Evolutionary conservation across 1,139 yeast genomes (phyloP).

Genomic region (Ogataea hybrid): DNA sequence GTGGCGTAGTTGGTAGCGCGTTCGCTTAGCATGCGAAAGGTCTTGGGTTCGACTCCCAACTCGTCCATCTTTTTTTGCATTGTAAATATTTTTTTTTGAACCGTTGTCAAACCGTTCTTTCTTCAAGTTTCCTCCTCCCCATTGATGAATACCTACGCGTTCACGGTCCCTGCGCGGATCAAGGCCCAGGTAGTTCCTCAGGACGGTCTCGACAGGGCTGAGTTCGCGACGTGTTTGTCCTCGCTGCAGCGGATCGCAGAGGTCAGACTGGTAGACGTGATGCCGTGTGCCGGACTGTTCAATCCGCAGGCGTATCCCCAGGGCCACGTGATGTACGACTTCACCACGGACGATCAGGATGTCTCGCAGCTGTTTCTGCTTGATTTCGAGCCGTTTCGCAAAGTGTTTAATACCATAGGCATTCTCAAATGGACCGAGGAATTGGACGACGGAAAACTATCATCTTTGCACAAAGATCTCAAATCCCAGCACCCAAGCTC

Average conservation of each 20-base stretch:
- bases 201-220: slow-evolving; percentile 47
- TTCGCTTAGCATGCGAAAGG: slow-evolving; percentile 64
- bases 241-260: slow-evolving; percentile 53
- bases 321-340: slow-evolving; percentile 67
- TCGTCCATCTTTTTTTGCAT: slow-evolving; percentile 35
- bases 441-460: slow-evolving; percentile 31
- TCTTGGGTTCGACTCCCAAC: slow-evolving; percentile 70
- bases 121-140: neutral
- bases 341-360: slow-evolving; percentile 48
- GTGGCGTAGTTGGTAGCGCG: slow-evolving; percentile 71
- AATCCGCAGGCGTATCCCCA: slow-evolving; percentile 84
- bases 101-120: neutral
- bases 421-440: slow-evolving; percentile 45
- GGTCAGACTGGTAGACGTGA: slow-evolving; percentile 70
- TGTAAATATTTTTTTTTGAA: neutral
- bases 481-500: slow-evolving; percentile 52
- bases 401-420: slow-evolving; percentile 68
- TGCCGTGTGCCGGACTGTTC: slow-evolving; percentile 63
- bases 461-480: slow-evolving; percentile 35
- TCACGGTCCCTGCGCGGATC: slow-evolving; percentile 61
- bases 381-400: slow-evolving; percentile 88
- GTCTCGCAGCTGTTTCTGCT: slow-evolving; percentile 63
- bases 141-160: slow-evolving; percentile 40
- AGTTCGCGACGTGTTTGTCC: slow-evolving; percentile 48
- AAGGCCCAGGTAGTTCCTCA: slow-evolving; percentile 71